Evolutionary conservation across 192 early-diverging fungal species (phyloP), one percentile per base, ranked within the genome.

Genomic region (Mortierella antarctica): DNA sequence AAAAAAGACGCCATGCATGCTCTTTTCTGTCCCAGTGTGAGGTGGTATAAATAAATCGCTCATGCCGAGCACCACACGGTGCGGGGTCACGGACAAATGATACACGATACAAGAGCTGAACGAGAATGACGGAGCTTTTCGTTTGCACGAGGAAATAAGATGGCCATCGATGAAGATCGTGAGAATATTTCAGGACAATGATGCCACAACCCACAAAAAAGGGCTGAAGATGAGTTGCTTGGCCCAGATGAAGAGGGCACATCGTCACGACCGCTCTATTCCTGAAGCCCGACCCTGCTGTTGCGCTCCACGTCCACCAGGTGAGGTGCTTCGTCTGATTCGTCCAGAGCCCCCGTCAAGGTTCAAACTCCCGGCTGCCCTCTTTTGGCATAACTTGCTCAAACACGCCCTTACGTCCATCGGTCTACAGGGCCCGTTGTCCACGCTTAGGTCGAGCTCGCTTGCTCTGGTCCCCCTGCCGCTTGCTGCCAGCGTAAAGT

Each of bases 361-460:
- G 59, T 71, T 71, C 58, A 61, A 41, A 50, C 56, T 50, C 58
- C 69, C 69, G 69, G 69, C 41, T 71, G 57, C 42, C 53, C 69
- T 52, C 69, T 44, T 71, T 71, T 71, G 52, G 59, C 42, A 58
- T 40, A 50, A 31, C 31, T 31, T 3, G 3, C 31, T 31, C 31
- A 31, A 31, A 31, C 31, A 51, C 50, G 17, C 50, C 50, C 11
- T 31, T 3, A 51, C 13, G 50, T 51, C 50, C 48, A 48, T 48
- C 46, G 45, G 23, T 60, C 12, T 20, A 12, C 58, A 60, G 41
- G 15, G 14, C 39, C 39, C 41, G 58, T 15, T 7, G 41, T 60
- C 18, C 13, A 9, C 58, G 39, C 12, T 20, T 65, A n/a, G 52
- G 39, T 42, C 62, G n/a, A 17, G 15, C 41, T 42, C 31, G 14